A percentile compares a stretch with the other conserved stretches of the same genome.
These are phyloP conservation scores for Lotus japonicus DNA, from an alignment of 306 rosid genomes.

Conservation along the genomic window DNA sequence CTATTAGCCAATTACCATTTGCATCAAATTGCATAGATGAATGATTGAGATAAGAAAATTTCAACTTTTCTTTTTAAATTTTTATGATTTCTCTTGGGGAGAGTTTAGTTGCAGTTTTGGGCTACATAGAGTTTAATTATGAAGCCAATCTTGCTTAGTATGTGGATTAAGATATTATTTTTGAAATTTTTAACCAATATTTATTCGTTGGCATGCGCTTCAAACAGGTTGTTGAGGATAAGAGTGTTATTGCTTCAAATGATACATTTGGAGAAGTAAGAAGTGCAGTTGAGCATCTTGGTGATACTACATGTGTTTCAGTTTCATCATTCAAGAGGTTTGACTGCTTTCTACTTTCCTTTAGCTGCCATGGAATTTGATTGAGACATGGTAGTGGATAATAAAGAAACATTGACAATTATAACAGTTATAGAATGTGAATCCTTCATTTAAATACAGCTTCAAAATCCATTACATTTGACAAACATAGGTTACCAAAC, in stretches of 20 bases:
- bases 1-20: constrained; percentile 4
- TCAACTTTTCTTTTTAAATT: neutral
- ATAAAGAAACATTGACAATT: too few species aligned
- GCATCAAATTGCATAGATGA: neutral
- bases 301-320: neutral
- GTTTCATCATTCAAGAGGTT: constrained; percentile 41
- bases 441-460: too few species aligned
- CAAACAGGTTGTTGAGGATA: constrained; percentile 41
- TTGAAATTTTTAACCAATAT: constrained; percentile 1
- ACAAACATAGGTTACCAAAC: too few species aligned
- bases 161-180: neutral
- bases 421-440: too few species aligned
- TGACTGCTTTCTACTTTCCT: constrained; percentile 8
- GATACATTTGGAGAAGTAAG: constrained; percentile 8
- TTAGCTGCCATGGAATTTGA: neutral
- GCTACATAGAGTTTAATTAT: constrained; percentile 1
- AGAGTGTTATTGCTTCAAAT: neutral
- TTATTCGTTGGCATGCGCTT: neutral
- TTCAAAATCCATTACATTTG: too few species aligned
- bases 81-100: neutral
- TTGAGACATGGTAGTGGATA: too few species aligned
- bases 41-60: neutral
- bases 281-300: constrained; percentile 15
- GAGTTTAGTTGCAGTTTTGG: neutral
- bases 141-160: neutral